These are phyloP conservation scores for Sporothrix sp. DNA, from an alignment of 2,329 filamentous ascomycete genomes.

Conservation along the genomic window DNA sequence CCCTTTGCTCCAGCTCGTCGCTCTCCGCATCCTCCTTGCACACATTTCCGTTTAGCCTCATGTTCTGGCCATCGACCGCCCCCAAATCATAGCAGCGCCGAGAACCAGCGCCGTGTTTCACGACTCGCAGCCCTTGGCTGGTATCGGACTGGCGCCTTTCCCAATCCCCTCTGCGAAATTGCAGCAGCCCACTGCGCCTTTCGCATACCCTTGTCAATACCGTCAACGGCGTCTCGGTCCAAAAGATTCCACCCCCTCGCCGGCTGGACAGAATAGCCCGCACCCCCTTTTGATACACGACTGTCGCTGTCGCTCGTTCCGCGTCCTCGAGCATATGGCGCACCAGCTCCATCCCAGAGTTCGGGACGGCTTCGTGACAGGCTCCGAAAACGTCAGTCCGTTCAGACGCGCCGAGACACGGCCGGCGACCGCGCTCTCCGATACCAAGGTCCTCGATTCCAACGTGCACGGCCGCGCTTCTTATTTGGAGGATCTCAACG, in stretches of 20 bases:
- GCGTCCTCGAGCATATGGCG: conserved; percentile 8
- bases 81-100: conserved; percentile 12
- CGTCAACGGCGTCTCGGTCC: too few relatives aligned
- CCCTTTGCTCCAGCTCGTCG: not conserved
- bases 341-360: conserved; percentile 4
- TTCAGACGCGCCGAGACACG: not conserved
- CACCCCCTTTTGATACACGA: conserved; percentile 10
- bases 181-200: conserved; percentile 17
- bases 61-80: not conserved
- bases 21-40: not conserved
- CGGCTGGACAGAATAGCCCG: not conserved
- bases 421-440: not conserved
- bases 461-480: not conserved
- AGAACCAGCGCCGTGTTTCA: conserved; percentile 14
- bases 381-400: conserved; percentile 7
- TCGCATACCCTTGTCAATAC: not conserved
- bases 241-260: not conserved
- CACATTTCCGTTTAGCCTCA: conserved; percentile 3
- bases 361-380: not conserved
- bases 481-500: conserved; percentile 11
- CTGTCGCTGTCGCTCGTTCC: too few relatives aligned
- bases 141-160: conserved; percentile 13
- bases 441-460: not conserved
- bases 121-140: conserved; percentile 1
- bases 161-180: conserved; percentile 25